These are phyloP conservation scores for Candida frijolesensis DNA, from an alignment of 1,139 yeast species.

Conservation along the genomic window DNA sequence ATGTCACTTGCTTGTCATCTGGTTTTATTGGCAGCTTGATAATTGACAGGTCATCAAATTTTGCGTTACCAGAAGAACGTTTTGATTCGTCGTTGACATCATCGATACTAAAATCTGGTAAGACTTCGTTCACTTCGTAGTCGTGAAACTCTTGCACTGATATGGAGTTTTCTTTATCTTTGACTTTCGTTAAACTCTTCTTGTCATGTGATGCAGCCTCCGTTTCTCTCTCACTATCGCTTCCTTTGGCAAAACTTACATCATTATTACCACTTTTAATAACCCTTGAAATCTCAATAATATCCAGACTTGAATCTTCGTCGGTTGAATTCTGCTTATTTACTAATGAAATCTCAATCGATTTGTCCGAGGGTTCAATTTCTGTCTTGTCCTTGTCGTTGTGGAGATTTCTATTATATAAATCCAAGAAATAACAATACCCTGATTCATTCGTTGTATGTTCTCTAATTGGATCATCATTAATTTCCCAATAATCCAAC, in stretches of 20 bases:
- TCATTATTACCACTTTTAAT: not conserved
- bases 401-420: slow-evolving; percentile 1
- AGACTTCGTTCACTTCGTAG: not conserved
- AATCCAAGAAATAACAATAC: slow-evolving; percentile 49
- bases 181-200: not conserved
- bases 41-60: slow-evolving; percentile 22
- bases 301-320: not conserved
- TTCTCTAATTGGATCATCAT: slow-evolving; percentile 64
- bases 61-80: slow-evolving; percentile 95
- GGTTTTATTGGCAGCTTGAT: not conserved
- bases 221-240: not conserved
- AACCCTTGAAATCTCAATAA: not conserved
- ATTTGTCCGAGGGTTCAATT: not conserved
- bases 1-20: not conserved
- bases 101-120: not conserved
- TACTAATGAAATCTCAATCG: not conserved
- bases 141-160: not conserved
- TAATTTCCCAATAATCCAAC: slow-evolving; percentile 71
- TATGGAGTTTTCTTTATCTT: not conserved
- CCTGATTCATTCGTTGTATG: slow-evolving; percentile 47
- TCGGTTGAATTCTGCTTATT: not conserved
- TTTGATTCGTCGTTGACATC: slow-evolving; percentile 50
- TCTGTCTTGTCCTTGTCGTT: not conserved
- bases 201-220: not conserved
- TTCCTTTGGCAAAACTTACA: not conserved